Conservation (phyloP, 129 eudicot species). For the Ambrosia trifida region DNA sequence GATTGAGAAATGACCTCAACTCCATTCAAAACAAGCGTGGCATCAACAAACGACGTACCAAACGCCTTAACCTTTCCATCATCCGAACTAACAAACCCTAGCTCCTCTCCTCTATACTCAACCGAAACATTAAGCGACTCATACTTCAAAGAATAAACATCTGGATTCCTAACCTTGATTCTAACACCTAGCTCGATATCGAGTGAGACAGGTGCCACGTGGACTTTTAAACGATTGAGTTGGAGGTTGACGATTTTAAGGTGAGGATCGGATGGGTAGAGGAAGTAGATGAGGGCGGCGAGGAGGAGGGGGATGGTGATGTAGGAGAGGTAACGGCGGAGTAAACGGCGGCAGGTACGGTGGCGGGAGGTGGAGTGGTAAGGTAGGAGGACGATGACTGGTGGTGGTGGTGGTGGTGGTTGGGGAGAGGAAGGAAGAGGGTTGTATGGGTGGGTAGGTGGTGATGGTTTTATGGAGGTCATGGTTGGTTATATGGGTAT, state of each 20-base stretch:
- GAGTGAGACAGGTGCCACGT: constrained; percentile 51
- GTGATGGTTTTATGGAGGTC: constrained; percentile 32
- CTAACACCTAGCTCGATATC: constrained; percentile 53
- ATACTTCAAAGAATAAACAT: constrained; percentile 54
- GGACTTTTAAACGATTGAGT: constrained; percentile 47
- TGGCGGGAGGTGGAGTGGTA: constrained; percentile 31
- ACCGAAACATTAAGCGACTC: constrained; percentile 43
- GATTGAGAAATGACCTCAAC: constrained; percentile 54
- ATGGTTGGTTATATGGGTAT: constrained; percentile 12
- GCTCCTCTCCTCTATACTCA: constrained; percentile 65
- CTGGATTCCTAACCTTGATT: constrained; percentile 55
- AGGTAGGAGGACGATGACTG: constrained; percentile 50
- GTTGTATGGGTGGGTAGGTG: constrained; percentile 32
- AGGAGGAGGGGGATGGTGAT: constrained; percentile 48
- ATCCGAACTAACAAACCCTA: constrained; percentile 72
- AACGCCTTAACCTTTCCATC: constrained; percentile 54
- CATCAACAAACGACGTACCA: constrained; percentile 63
- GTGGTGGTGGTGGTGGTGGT: constrained; percentile 34
- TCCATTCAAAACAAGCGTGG: constrained; percentile 59
- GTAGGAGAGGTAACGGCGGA: constrained; percentile 37
- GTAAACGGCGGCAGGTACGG: constrained; percentile 40
- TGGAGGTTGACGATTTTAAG: constrained; percentile 56
- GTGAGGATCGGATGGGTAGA: constrained; percentile 84
- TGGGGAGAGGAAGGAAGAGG: constrained; percentile 36
- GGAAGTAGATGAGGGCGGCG: constrained; percentile 54